Conservation (phyloP, 73 alveolate species). For the Paramecium sonneborni region DNA sequence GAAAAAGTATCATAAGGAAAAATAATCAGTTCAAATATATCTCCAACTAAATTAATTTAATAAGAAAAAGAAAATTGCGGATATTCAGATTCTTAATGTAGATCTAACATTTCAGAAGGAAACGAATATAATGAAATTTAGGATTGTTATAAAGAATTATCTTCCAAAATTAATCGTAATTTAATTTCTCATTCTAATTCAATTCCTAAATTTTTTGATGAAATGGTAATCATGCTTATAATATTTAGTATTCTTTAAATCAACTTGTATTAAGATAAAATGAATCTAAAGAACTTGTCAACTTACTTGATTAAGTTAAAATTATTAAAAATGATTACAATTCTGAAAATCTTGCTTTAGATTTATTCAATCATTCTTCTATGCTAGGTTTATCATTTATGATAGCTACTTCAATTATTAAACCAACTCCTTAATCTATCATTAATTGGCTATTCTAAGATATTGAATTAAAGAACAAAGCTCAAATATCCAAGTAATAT, state of each 20-base stretch:
- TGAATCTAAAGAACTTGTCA: background rate
- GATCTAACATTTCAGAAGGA: background rate
- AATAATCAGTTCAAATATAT: background rate
- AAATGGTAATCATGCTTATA: background rate
- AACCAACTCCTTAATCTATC: background rate
- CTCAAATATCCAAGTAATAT: background rate
- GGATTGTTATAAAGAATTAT: background rate
- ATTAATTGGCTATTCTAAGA: conserved; percentile 9
- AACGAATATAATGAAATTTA: background rate
- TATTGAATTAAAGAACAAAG: background rate
- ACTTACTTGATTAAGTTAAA: background rate
- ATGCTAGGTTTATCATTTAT: background rate
- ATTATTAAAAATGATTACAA: background rate
- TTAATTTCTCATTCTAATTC: conserved; percentile 17
- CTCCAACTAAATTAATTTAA: background rate
- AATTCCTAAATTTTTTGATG: conserved; percentile 30
- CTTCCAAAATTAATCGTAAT: background rate
- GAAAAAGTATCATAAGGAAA: background rate
- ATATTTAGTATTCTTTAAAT: background rate
- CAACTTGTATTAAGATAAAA: background rate
- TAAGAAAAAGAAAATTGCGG: background rate
- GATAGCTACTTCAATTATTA: background rate
- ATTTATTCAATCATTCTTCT: background rate
- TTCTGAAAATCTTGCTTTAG: background rate
- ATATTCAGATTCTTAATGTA: background rate